A percentile compares a stretch with the other conserved stretches of the same genome.
phyloP scores from a whole-genome alignment of 2,329 filamentous ascomycete genomes.

The Botrytis porri region DNA sequence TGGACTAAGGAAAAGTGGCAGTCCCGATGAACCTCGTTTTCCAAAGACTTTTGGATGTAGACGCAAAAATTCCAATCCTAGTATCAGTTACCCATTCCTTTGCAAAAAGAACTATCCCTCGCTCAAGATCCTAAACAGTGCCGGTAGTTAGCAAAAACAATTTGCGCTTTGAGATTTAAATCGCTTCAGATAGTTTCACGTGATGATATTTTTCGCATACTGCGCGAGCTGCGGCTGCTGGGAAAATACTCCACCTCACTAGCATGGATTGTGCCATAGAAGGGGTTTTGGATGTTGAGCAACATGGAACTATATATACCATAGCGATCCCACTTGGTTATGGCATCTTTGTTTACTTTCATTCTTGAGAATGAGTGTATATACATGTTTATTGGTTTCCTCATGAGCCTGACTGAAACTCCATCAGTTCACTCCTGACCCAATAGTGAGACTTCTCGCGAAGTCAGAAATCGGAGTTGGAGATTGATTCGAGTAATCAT shows the following conservation, averaged over 20 bases:
- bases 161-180: neutral
- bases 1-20: neutral
- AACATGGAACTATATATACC: conserved; percentile 5
- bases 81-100: neutral
- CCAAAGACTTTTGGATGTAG: neutral
- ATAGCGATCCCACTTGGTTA: neutral
- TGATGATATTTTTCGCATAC: conserved; percentile 4
- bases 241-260: conserved; percentile 11
- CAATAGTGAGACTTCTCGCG: neutral
- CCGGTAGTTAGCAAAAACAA: neutral
- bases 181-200: conserved; percentile 3
- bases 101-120: neutral
- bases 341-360: neutral
- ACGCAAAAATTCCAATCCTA: neutral
- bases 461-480: neutral
- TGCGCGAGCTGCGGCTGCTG: conserved; percentile 11
- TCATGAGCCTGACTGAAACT: neutral
- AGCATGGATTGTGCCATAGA: conserved; percentile 6
- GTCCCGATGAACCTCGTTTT: neutral
- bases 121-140: neutral
- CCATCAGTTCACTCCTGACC: neutral
- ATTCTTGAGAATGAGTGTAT: neutral
- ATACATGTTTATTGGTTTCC: neutral
- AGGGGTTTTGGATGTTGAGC: conserved; percentile 1
- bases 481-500: neutral